Conservation (phyloP, 805 yeast species). For the Starmerella floris region DNA sequence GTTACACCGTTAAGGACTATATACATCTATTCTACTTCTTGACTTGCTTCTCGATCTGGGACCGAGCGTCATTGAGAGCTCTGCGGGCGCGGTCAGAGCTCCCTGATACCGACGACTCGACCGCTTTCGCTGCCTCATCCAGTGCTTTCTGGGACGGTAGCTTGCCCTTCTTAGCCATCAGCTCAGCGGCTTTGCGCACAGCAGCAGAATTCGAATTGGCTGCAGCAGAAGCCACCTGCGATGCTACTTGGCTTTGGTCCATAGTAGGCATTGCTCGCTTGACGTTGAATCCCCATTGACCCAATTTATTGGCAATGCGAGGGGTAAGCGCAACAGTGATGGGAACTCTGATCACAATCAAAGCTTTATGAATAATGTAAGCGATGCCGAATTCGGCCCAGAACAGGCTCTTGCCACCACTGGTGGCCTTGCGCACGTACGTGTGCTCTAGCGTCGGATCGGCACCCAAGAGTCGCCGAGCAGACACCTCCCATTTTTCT, state of each 20-base stretch:
- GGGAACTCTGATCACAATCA: conserved; percentile 74
- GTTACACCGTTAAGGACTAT: no score
- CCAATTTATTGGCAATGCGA: conserved; percentile 47
- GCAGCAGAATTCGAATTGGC: conserved; percentile 6
- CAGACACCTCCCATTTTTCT: conserved; percentile 47
- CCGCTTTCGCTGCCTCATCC: conserved; percentile 3
- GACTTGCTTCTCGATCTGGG: background rate
- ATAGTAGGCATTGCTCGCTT: conserved; percentile 31
- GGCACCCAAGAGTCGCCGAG: conserved; percentile 50
- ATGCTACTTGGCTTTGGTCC: conserved; percentile 16
- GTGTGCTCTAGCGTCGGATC: conserved; percentile 30
- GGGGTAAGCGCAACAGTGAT: conserved; percentile 89
- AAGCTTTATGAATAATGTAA: conserved; percentile 81
- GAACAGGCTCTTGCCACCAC: conserved; percentile 33
- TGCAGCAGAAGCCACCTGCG: conserved; percentile 6
- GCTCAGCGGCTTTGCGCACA: conserved; percentile 8
- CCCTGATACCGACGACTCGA: background rate
- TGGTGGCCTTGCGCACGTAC: conserved; percentile 18
- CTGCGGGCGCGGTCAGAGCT: background rate
- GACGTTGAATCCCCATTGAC: conserved; percentile 68
- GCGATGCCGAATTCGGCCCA: conserved; percentile 82
- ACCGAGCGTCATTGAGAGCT: background rate
- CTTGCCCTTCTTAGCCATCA: background rate
- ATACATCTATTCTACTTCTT: background rate
- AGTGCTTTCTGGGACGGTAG: background rate